Conservation (phyloP, 768 basidiomycete genomes). For the Kwoniella sp. region DNA sequence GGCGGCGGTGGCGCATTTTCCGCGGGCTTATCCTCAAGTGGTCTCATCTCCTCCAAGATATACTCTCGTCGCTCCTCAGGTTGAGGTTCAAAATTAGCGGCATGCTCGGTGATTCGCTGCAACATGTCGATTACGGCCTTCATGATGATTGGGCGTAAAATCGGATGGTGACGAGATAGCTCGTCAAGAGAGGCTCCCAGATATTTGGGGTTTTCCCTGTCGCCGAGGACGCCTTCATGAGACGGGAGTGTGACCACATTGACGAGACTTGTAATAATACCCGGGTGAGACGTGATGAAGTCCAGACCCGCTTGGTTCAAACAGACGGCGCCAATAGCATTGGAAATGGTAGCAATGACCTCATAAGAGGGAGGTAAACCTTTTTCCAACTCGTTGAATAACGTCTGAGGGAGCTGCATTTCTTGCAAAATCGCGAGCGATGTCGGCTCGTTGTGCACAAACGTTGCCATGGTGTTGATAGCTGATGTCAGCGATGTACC, state of each 20-base stretch:
- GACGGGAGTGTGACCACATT: conserved; percentile 76
- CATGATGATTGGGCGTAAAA: conserved; percentile 76
- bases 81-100: conserved; percentile 44
- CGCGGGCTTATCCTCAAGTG: background rate
- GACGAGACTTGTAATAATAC: conserved; percentile 81
- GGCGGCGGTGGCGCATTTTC: background rate
- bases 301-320: conserved; percentile 87
- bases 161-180: conserved; percentile 91
- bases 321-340: conserved; percentile 93
- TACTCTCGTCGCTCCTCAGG: conserved; percentile 10
- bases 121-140: conserved; percentile 58
- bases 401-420: conserved; percentile 79
- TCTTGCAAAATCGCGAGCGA: conserved; percentile 92
- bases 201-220: conserved; percentile 87
- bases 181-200: conserved; percentile 92
- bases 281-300: conserved; percentile 72
- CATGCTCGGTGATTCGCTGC: conserved; percentile 72
- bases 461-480: conserved; percentile 92
- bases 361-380: conserved; percentile 86
- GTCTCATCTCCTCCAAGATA: conserved; percentile 11
- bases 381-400: conserved; percentile 80
- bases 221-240: conserved; percentile 72
- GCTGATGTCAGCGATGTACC: conserved; percentile 59
- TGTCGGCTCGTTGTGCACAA: conserved; percentile 98
- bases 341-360: conserved; percentile 87